phyloP scores from a whole-genome alignment of 768 basidiomycete genomes.

The Hypholoma fasciculare region DNA sequence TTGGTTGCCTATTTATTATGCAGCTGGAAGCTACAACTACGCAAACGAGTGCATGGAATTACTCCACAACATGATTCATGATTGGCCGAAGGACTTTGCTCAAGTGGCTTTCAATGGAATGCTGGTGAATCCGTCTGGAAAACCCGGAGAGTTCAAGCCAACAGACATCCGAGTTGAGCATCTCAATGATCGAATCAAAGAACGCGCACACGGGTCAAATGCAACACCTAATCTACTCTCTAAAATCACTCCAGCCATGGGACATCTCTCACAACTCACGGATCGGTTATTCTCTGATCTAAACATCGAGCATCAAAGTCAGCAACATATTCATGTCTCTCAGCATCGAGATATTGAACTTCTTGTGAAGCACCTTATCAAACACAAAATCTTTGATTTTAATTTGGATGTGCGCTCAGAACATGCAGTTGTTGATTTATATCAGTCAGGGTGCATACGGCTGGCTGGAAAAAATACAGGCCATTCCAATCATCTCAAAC shows the following conservation, averaged over 20 bases:
- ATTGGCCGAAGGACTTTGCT: conserved; percentile 21
- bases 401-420: background rate
- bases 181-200: conserved; percentile 23
- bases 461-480: conserved; percentile 8
- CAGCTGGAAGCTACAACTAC: conserved; percentile 22
- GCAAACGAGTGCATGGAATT: conserved; percentile 25
- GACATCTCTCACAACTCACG: conserved; percentile 16
- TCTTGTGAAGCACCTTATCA: conserved; percentile 11
- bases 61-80: conserved; percentile 20
- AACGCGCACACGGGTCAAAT: conserved; percentile 19
- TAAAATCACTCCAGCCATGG: conserved; percentile 22
- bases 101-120: conserved; percentile 15
- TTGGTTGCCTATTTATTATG: conserved; percentile 21
- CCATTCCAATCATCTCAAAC: conserved; percentile 13
- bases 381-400: conserved; percentile 5
- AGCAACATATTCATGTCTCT: conserved; percentile 18
- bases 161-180: conserved; percentile 25
- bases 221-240: conserved; percentile 17
- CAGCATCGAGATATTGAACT: conserved; percentile 20
- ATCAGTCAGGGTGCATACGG: background rate
- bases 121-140: conserved; percentile 21
- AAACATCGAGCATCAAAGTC: conserved; percentile 15
- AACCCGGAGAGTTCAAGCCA: conserved; percentile 15
- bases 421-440: conserved; percentile 6
- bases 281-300: conserved; percentile 17